phyloP scores from a whole-genome alignment of 768 basidiomycete species.

The Leccinum olivaceopallidum region DNA sequence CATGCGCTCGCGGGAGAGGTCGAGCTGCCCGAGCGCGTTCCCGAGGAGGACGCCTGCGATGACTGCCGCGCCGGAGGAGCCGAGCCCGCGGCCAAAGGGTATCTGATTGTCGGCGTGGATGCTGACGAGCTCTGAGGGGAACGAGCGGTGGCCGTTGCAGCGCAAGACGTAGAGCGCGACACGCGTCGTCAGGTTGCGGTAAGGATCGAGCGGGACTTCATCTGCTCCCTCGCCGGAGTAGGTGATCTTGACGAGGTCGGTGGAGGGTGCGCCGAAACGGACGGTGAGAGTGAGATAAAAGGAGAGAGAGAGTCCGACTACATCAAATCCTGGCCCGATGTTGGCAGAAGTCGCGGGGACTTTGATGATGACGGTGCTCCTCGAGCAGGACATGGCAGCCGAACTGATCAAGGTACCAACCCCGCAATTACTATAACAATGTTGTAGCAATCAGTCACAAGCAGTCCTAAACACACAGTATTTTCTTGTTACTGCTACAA shows the following conservation, averaged over 20 bases:
- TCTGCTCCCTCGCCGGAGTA: conserved; percentile 88
- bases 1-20: conserved; percentile 67
- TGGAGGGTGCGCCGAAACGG: conserved; percentile 39
- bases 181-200: conserved; percentile 96
- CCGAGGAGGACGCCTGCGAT: conserved; percentile 94
- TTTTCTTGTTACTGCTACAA: conserved; percentile 4
- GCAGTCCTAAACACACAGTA: neutral
- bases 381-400: conserved; percentile 21
- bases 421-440: neutral
- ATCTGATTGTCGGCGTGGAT: conserved; percentile 91
- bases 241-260: conserved; percentile 58
- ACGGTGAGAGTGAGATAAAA: conserved; percentile 79
- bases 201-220: conserved; percentile 91
- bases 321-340: conserved; percentile 98
- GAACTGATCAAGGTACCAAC: neutral
- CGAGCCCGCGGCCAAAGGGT: conserved; percentile 96
- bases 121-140: conserved; percentile 66
- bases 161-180: conserved; percentile 98
- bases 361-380: conserved; percentile 60
- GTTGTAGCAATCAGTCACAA: neutral
- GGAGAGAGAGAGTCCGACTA: conserved; percentile 96
- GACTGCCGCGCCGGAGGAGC: conserved; percentile 98
- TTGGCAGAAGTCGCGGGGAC: conserved; percentile 99
- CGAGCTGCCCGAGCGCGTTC: conserved; percentile 74
- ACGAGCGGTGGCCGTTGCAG: conserved; percentile 71